phyloP scores from a whole-genome alignment of 169 alveolate species.

The Plasmodium relictum region DNA sequence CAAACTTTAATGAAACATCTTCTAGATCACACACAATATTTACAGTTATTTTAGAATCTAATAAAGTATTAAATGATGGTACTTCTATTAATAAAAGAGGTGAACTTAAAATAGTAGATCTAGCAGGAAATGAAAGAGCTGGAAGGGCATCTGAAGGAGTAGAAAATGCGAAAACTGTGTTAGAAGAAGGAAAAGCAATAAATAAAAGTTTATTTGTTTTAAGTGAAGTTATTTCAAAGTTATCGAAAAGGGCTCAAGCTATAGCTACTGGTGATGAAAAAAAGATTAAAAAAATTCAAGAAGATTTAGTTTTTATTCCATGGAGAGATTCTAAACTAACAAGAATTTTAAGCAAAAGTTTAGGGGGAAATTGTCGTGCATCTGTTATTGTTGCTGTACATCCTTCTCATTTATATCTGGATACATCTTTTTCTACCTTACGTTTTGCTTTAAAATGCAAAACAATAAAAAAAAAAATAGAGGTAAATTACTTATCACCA shows the following conservation, averaged over 20 bases:
- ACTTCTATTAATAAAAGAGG: slow-evolving; percentile 83
- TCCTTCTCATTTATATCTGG: slow-evolving; percentile 85
- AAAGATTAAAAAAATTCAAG: slow-evolving; percentile 77
- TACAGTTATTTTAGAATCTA: slow-evolving; percentile 84
- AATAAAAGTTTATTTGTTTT: slow-evolving; percentile 80
- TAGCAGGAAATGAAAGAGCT: slow-evolving; percentile 87
- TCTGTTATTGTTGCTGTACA: slow-evolving; percentile 86
- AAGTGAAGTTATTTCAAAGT: slow-evolving; percentile 85
- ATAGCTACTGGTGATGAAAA: slow-evolving; percentile 80
- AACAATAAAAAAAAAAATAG: slow-evolving; percentile 75
- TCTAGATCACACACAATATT: slow-evolving; percentile 90
- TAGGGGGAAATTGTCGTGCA: slow-evolving; percentile 87
- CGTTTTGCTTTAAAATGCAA: slow-evolving; percentile 86
- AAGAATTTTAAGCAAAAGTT: slow-evolving; percentile 81
- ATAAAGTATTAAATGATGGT: slow-evolving; percentile 81
- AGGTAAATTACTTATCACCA: slow-evolving; percentile 82
- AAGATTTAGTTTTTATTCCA: slow-evolving; percentile 83
- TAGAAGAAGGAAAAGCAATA: slow-evolving; percentile 87
- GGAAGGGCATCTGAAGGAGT: slow-evolving; percentile 86
- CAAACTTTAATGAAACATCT: slow-evolving; percentile 89
- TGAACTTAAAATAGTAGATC: slow-evolving; percentile 83
- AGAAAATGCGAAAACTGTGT: slow-evolving; percentile 81
- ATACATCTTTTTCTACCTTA: slow-evolving; percentile 83
- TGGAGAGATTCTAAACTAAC: slow-evolving; percentile 88
- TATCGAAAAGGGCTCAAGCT: slow-evolving; percentile 84